Evolutionary conservation across 2,329 filamentous ascomycete species (phyloP).

Genomic region (Penicillium sp.): DNA sequence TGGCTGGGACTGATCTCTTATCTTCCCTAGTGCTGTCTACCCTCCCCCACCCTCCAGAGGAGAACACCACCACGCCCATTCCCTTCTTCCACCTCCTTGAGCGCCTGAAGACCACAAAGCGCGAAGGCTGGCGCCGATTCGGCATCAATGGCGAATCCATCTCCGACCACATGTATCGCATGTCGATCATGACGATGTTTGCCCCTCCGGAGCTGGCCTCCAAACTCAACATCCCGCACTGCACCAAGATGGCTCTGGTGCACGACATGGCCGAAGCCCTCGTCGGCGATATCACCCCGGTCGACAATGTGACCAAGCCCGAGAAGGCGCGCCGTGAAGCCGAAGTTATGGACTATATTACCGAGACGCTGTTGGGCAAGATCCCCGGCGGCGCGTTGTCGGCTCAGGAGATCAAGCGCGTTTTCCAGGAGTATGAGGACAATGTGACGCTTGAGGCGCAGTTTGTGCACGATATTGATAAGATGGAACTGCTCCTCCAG

Average conservation of each 20-base stretch:
- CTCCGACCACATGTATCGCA: slow-evolving; percentile 99
- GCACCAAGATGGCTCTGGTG: slow-evolving; percentile 92
- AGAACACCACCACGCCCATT: slow-evolving; percentile 70
- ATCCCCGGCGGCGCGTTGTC: slow-evolving; percentile 68
- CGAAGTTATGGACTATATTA: slow-evolving; percentile 90
- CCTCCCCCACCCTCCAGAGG: slow-evolving; percentile 61
- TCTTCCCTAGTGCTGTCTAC: slow-evolving; percentile 60
- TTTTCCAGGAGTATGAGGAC: slow-evolving; percentile 98
- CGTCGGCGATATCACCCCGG: slow-evolving; percentile 94
- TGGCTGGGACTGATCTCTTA: slow-evolving; percentile 5
- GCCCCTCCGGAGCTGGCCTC: slow-evolving; percentile 73
- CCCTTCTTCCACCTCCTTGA: slow-evolving; percentile 95
- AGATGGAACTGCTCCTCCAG: slow-evolving; percentile 91
- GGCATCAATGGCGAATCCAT: slow-evolving; percentile 86
- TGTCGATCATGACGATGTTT: slow-evolving; percentile 94
- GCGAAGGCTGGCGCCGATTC: slow-evolving; percentile 93
- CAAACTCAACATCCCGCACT: slow-evolving; percentile 74
- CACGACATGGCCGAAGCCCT: slow-evolving; percentile 98
- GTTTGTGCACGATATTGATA: slow-evolving; percentile 96
- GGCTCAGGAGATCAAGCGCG: slow-evolving; percentile 69
- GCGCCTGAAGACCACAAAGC: slow-evolving; percentile 91
- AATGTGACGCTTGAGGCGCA: slow-evolving; percentile 77
- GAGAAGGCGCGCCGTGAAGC: slow-evolving; percentile 90
- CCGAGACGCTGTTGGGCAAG: slow-evolving; percentile 68
- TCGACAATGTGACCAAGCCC: slow-evolving; percentile 76